A percentile compares a stretch with the other conserved stretches of the same genome.
Evolutionary conservation across 164 flowering plant genomes (phyloP).

Genomic region (Tetrastigma voinierianum): DNA sequence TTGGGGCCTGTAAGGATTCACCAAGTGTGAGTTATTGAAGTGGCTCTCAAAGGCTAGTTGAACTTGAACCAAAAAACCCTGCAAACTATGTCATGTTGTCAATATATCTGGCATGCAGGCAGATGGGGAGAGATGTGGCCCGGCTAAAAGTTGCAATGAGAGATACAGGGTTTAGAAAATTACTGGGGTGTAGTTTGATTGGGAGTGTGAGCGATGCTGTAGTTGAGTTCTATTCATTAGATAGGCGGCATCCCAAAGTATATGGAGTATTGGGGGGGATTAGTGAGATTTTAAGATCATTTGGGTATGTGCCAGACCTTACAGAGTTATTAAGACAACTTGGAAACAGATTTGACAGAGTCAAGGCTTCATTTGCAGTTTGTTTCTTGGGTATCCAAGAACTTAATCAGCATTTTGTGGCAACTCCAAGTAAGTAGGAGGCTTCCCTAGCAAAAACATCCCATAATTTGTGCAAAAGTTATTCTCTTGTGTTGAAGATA

Average conservation of each 20-base stretch:
- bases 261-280: conserved; percentile 41
- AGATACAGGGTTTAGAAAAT: too few species aligned
- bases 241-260: conserved; percentile 60
- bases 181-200: too few species aligned
- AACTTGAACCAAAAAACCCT: conserved; percentile 61
- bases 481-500: too few species aligned
- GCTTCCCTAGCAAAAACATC: too few species aligned
- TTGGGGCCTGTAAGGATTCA: conserved; percentile 61
- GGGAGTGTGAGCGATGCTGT: too few species aligned
- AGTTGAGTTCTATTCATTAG: too few species aligned
- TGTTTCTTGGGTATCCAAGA: too few species aligned
- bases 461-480: too few species aligned
- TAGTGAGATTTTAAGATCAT: conserved; percentile 41
- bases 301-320: conserved; percentile 20
- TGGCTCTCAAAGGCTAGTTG: conserved; percentile 44
- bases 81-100: conserved; percentile 59
- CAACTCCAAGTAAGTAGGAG: too few species aligned
- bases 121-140: conserved; percentile 58
- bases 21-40: conserved; percentile 55
- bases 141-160: conserved; percentile 54
- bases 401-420: too few species aligned
- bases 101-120: conserved; percentile 54
- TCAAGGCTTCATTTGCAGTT: too few species aligned
- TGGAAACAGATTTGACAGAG: too few species aligned
- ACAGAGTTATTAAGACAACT: conserved; percentile 11